Conservation (phyloP, 2,329 filamentous ascomycete species). For the Fusarium sp. region DNA sequence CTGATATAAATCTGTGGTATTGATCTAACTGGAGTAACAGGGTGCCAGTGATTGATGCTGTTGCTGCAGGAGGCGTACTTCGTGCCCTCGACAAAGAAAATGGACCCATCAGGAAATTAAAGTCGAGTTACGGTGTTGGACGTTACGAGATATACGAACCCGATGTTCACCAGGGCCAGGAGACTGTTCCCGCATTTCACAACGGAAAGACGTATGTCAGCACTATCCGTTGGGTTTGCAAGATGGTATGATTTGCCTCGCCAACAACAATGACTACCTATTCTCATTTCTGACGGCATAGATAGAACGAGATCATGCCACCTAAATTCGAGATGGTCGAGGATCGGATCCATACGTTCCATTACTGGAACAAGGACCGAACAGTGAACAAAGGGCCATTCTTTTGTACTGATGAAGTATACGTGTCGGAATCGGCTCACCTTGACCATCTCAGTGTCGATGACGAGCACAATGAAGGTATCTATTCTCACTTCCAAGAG, state of each 20-base stretch:
- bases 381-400: neutral
- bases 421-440: neutral
- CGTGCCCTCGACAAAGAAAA: constrained; percentile 4
- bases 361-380: neutral
- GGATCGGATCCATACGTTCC: neutral
- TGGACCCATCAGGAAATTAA: neutral
- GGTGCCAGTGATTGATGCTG: neutral
- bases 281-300: neutral
- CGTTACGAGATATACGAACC: neutral
- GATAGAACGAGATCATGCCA: neutral
- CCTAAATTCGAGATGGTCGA: neutral
- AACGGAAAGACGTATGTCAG: neutral
- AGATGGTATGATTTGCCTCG: neutral
- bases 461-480: neutral
- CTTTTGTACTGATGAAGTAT: neutral
- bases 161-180: neutral
- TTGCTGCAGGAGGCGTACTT: constrained; percentile 7
- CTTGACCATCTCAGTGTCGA: neutral
- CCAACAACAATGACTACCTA: neutral
- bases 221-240: neutral
- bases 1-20: fast-evolving
- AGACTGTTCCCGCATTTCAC: fast-evolving
- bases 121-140: neutral
- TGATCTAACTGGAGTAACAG: neutral
- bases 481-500: neutral